Evolutionary conservation across 345 rosid species (phyloP), one percentile per base, ranked within the genome.

Genomic region (Boechera retrofracta): DNA sequence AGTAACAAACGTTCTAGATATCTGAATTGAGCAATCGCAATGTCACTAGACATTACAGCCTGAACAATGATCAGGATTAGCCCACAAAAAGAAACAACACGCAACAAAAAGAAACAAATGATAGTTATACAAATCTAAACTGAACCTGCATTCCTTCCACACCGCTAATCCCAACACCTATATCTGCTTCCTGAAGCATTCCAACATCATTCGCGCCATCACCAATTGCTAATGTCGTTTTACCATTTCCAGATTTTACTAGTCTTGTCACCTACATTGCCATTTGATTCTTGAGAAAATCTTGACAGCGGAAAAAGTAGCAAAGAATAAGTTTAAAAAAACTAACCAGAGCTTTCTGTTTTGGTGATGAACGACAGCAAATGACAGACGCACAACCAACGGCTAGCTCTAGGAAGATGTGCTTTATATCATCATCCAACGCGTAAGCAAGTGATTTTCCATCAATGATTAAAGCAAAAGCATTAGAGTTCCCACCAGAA

Each of bases 171-270:
- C 98, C 98, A 41, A 94, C 54, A 42, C 98, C 98, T 44, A 94
- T 86, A 74, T 94, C 98, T 63, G 98, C 98, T 82, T 94, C 98
- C 74, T 92, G 98, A 70, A 94, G 98, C 98, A 94, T 94, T 58
- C 98, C 98, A 56, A 94, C 98, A 73, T 94, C 98, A 77, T 94
- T 94, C 16, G 98, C 98, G 48, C 98, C 98, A 82, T 94, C 98
- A 55, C 98, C 98, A 31, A 94, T 88, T 7, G 94, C 98, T 59
- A 94, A 83, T 3, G 97, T 94, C 12, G 96, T 90, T 78, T 83
- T 91, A 69, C 90, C 84, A 7, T 87, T 91, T 74, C 94, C 96
- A 29, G 83, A 71, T 85, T 94, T 94, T 72, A 94, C 98, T 57
- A 94, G 79, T 83, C 92, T 87, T 2, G 98, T 92, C 31, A 94